Evolutionary conservation across 164 flowering plant species (phyloP).

Genomic region (Magnolia officinalis): DNA sequence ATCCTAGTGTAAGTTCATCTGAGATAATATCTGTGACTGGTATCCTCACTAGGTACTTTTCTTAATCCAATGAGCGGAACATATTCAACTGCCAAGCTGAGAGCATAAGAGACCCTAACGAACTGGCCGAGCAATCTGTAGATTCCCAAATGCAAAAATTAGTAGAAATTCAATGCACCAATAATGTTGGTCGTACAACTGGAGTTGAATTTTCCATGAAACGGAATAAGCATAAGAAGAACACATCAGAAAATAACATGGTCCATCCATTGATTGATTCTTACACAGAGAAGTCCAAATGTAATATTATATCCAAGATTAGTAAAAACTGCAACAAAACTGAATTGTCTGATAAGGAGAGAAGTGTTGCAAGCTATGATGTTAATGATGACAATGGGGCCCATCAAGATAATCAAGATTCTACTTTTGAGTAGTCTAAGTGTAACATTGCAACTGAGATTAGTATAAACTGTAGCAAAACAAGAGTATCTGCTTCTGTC

Average conservation of each 20-base stretch:
- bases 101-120: not conserved
- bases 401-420: not conserved
- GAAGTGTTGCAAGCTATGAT: not conserved
- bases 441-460: not conserved
- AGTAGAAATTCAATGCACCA: not conserved
- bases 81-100: not conserved
- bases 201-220: not conserved
- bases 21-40: constrained; percentile 40
- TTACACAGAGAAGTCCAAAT: not conserved
- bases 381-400: not conserved
- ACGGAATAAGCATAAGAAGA: not conserved
- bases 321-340: not conserved
- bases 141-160: not conserved
- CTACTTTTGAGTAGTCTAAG: not conserved
- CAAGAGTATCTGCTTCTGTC: not conserved
- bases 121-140: not conserved
- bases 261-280: not conserved
- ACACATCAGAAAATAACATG: not conserved
- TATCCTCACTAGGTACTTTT: constrained; percentile 42
- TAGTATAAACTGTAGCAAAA: not conserved
- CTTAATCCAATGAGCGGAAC: constrained; percentile 24
- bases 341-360: not conserved
- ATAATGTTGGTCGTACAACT: not conserved
- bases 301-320: not conserved
- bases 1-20: constrained; percentile 19